Evolutionary conservation across 2,329 filamentous ascomycete genomes (phyloP).

Genomic region (Arthrobotrys sinensis): DNA sequence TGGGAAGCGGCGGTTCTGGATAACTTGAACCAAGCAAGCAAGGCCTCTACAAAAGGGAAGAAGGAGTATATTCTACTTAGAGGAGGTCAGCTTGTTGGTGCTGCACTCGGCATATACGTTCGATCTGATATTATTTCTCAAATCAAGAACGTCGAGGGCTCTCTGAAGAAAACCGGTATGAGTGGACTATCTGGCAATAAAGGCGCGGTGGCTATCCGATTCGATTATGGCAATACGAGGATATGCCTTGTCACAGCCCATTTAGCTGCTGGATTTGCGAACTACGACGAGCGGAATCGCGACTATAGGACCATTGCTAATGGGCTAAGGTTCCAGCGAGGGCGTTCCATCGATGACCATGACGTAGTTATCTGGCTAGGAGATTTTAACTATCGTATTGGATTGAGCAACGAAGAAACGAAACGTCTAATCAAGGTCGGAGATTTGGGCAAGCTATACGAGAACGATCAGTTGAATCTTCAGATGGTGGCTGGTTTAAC

Average conservation of each 20-base stretch:
- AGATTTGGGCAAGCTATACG: slow-evolving; percentile 84
- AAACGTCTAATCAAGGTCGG: slow-evolving; percentile 79
- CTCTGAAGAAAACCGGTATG: slow-evolving; percentile 93
- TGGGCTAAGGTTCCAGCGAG: slow-evolving; percentile 90
- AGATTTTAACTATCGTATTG: slow-evolving; percentile 98
- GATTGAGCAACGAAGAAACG: slow-evolving; percentile 82
- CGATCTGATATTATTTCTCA: slow-evolving; percentile 81
- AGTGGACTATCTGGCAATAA: slow-evolving; percentile 99
- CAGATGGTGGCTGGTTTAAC: slow-evolving; percentile 94
- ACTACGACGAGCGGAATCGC: slow-evolving; percentile 94
- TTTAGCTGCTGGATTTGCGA: slow-evolving; percentile 93
- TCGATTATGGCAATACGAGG: slow-evolving; percentile 93
- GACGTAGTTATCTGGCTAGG: slow-evolving; percentile 94
- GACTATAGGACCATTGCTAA: slow-evolving; percentile 92
- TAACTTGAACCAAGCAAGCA: slow-evolving; percentile 80
- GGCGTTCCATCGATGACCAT: slow-evolving; percentile 91
- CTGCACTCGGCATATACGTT: slow-evolving; percentile 92
- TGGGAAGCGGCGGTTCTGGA: slow-evolving; percentile 88
- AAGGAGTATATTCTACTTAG: slow-evolving; percentile 90
- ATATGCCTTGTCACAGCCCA: slow-evolving; percentile 97
- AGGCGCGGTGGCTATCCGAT: slow-evolving; percentile 93
- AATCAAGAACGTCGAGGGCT: slow-evolving; percentile 97
- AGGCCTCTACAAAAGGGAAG: slow-evolving; percentile 70
- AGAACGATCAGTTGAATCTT: slow-evolving; percentile 94
- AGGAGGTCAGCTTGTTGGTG: slow-evolving; percentile 94